A percentile compares a stretch with the other conserved stretches of the same genome.
These are phyloP conservation scores for Starmerella apicola DNA, from an alignment of 805 yeast genomes.

Conservation along the genomic window DNA sequence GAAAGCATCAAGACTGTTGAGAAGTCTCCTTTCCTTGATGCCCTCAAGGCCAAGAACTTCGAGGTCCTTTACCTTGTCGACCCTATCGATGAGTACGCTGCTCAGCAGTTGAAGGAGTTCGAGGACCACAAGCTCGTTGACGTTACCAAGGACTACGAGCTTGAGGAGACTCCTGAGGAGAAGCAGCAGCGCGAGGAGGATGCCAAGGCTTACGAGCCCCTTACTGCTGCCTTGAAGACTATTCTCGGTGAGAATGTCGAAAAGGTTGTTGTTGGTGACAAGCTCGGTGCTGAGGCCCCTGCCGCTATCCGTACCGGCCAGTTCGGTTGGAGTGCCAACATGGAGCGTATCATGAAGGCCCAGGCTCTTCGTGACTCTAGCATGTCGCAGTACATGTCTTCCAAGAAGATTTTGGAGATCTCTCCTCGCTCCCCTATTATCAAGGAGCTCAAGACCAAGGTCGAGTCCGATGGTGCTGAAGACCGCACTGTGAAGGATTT, in stretches of 20 bases:
- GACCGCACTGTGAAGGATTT: slow-evolving; percentile 97
- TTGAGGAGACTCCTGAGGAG: slow-evolving; percentile 94
- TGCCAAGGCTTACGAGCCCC: slow-evolving; percentile 79
- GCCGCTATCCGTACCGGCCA: slow-evolving; percentile 99
- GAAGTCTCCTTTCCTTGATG: slow-evolving; percentile 98
- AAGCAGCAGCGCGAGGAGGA: slow-evolving; percentile 89
- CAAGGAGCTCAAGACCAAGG: slow-evolving; percentile 90
- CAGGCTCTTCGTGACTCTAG: slow-evolving; percentile 98
- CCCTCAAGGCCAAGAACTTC: slow-evolving; percentile 94
- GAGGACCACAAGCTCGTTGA: slow-evolving; percentile 99
- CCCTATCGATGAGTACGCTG: slow-evolving; percentile 99
- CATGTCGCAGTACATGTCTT: slow-evolving; percentile 99
- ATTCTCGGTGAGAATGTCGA: slow-evolving; percentile 97
- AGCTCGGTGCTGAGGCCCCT: slow-evolving; percentile 85
- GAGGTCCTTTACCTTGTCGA: slow-evolving; percentile 97
- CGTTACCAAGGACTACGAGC: slow-evolving; percentile 97
- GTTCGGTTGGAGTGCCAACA: slow-evolving; percentile 99
- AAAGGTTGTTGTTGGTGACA: slow-evolving; percentile 96
- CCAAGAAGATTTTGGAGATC: slow-evolving; percentile 97
- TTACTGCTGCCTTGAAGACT: slow-evolving; percentile 93
- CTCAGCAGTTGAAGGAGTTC: slow-evolving; percentile 97
- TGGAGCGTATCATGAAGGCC: slow-evolving; percentile 99
- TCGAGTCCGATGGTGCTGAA: slow-evolving; percentile 92
- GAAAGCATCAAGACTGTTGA: slow-evolving; percentile 95
- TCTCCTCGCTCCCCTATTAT: slow-evolving; percentile 94